Conservation (phyloP, 805 yeast species). For the Ogataea zsoltii region DNA sequence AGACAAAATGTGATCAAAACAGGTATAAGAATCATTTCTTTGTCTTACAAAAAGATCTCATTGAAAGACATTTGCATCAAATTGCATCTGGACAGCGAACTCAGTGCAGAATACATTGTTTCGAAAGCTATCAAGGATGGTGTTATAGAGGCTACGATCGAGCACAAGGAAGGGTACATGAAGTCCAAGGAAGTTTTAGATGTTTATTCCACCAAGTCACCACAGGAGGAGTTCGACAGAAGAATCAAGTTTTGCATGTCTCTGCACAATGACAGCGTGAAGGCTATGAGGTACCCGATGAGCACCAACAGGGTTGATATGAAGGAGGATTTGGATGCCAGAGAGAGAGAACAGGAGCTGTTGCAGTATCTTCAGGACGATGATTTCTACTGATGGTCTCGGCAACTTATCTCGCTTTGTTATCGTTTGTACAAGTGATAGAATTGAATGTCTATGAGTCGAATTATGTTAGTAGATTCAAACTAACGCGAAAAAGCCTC, state of each 20-base stretch:
- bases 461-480: no score
- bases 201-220: slow-evolving; percentile 82
- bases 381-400: slow-evolving; percentile 40
- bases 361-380: slow-evolving; percentile 47
- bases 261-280: slow-evolving; percentile 87
- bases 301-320: slow-evolving; percentile 50
- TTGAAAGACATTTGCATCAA: slow-evolving; percentile 92
- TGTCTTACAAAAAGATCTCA: slow-evolving; percentile 88
- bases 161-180: slow-evolving; percentile 89
- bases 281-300: slow-evolving; percentile 91
- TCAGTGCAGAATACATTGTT: slow-evolving; percentile 94
- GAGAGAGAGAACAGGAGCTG: slow-evolving; percentile 52
- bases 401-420: slow-evolving; percentile 36
- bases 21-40: slow-evolving; percentile 89
- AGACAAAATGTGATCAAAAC: slow-evolving; percentile 98
- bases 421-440: background rate
- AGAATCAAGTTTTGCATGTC: slow-evolving; percentile 91
- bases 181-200: slow-evolving; percentile 85
- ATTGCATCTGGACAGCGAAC: slow-evolving; percentile 88
- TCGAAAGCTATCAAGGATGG: slow-evolving; percentile 97
- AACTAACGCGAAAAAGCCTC: slow-evolving; percentile 13
- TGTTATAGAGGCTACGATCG: slow-evolving; percentile 91
- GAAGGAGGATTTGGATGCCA: slow-evolving; percentile 53
- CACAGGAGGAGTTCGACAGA: slow-evolving; percentile 86
- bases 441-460: background rate